Conservation (phyloP, 2,329 filamentous ascomycete genomes). For the Fusarium buxicola region DNA sequence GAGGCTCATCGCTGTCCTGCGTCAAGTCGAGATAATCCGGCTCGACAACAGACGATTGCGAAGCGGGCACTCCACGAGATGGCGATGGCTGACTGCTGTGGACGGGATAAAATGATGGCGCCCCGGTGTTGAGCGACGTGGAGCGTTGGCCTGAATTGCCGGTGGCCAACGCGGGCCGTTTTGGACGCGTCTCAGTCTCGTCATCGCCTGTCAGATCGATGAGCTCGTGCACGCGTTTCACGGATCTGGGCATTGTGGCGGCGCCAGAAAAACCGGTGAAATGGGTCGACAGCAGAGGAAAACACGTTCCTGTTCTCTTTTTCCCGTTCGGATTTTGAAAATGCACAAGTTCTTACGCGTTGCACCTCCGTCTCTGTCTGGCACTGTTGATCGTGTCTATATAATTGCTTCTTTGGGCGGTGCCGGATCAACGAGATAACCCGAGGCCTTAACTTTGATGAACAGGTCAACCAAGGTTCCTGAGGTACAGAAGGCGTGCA, state of each 20-base stretch:
- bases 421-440: conserved; percentile 18
- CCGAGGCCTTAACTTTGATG: not conserved
- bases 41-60: conserved; percentile 45
- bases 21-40: conserved; percentile 58
- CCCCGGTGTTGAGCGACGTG: conserved; percentile 1
- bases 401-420: conserved; percentile 34
- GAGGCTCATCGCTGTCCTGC: conserved; percentile 56
- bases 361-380: not conserved
- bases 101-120: conserved; percentile 16
- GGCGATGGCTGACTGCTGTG: conserved; percentile 25
- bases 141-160: conserved; percentile 16
- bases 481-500: too few species aligned
- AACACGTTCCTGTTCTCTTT: not conserved
- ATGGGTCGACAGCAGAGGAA: not conserved
- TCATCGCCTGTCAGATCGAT: conserved; percentile 58
- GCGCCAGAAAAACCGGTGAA: not conserved
- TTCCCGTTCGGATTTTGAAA: not conserved
- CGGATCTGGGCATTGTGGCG: conserved; percentile 32
- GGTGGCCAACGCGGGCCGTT: conserved; percentile 41
- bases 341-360: conserved; percentile 3
- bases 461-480: not conserved
- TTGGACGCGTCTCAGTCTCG: conserved; percentile 38
- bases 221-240: conserved; percentile 53
- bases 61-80: conserved; percentile 24
- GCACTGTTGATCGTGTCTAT: conserved; percentile 4